Percentiles rank a stretch among this genome's conserved stretches.
phyloP scores from a whole-genome alignment of 768 basidiomycete genomes.

The Lactifluus volemus region DNA sequence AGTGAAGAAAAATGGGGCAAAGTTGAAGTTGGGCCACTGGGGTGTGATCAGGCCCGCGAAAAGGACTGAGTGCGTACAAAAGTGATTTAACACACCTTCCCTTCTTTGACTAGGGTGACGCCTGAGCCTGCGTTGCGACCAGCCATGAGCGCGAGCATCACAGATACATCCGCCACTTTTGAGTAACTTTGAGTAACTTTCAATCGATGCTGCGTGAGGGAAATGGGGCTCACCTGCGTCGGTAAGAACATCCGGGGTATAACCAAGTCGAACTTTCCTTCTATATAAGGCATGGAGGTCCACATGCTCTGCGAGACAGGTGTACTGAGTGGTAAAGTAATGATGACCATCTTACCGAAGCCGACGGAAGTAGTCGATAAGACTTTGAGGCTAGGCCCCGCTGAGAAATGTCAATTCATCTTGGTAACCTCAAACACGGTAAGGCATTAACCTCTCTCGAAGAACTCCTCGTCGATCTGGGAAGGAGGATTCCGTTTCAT shows the following conservation, averaged over 20 bases:
- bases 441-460: slow-evolving; percentile 40
- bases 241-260: slow-evolving; percentile 90
- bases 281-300: slow-evolving; percentile 50
- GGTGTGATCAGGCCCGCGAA: background rate
- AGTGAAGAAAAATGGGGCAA: slow-evolving; percentile 79
- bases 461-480: slow-evolving; percentile 65
- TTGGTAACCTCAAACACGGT: background rate
- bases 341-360: slow-evolving; percentile 43
- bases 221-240: slow-evolving; percentile 57
- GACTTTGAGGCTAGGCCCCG: slow-evolving; percentile 67
- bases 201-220: background rate
- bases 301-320: slow-evolving; percentile 61
- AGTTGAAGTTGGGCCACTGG: slow-evolving; percentile 73
- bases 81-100: slow-evolving; percentile 41
- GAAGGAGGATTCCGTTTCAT: background rate
- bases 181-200: background rate
- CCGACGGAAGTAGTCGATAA: slow-evolving; percentile 93
- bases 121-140: slow-evolving; percentile 67
- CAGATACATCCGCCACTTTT: slow-evolving; percentile 80
- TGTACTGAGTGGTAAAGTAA: background rate
- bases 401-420: slow-evolving; percentile 29
- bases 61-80: background rate
- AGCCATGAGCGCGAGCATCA: slow-evolving; percentile 94
- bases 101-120: slow-evolving; percentile 55
- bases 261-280: slow-evolving; percentile 67